Conservation (phyloP, 2,329 filamentous ascomycete genomes). For the Cladosporium sp. region DNA sequence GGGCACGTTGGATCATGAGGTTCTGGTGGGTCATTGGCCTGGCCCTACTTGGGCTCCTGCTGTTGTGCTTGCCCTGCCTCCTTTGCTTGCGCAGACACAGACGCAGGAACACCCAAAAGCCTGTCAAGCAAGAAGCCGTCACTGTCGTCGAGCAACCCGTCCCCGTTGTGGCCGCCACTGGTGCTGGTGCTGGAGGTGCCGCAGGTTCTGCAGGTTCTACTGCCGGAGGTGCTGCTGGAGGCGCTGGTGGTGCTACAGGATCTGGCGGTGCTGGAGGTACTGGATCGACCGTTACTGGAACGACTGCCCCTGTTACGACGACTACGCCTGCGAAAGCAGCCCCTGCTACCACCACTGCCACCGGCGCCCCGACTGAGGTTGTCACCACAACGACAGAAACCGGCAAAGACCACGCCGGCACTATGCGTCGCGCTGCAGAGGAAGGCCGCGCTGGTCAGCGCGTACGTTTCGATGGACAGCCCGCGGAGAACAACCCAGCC, state of each 20-base stretch:
- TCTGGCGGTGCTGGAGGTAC: background rate
- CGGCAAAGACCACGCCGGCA: conserved; percentile 1
- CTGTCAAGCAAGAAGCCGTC: background rate
- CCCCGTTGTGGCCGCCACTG: background rate
- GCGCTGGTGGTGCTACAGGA: background rate
- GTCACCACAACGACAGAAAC: conserved; percentile 4
- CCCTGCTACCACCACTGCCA: background rate
- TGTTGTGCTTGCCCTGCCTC: conserved; percentile 3
- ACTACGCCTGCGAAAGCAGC: background rate
- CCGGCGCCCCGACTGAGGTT: conserved; percentile 1
- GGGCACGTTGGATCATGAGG: background rate
- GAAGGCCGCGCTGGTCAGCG: conserved; percentile 15
- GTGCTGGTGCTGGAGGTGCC: background rate
- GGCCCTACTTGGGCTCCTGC: background rate
- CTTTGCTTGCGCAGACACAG: background rate
- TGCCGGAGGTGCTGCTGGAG: background rate
- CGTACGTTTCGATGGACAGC: conserved; percentile 14
- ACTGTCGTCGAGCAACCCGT: conserved; percentile 1
- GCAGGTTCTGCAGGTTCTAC: background rate
- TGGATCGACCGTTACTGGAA: background rate
- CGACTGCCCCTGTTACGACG: background rate
- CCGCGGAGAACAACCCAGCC: background rate
- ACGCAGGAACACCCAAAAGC: background rate
- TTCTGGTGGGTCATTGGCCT: background rate
- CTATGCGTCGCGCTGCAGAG: conserved; percentile 18